Conservation (phyloP, 495 filamentous ascomycete species). For the Xylaria palmicola region DNA sequence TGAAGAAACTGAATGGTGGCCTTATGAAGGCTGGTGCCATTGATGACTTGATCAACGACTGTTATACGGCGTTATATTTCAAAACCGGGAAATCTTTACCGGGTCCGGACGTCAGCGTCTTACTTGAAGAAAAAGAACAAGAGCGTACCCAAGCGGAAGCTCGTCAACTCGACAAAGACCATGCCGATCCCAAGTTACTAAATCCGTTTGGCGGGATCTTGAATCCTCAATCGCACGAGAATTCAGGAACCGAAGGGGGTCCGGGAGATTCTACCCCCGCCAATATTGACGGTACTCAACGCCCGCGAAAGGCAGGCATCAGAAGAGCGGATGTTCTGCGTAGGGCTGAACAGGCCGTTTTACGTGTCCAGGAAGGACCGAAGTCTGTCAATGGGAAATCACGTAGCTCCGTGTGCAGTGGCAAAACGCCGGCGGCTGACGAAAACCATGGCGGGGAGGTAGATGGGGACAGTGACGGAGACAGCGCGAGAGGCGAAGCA, state of each 20-base stretch:
- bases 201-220: conserved; percentile 31
- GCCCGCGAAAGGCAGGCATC: conserved; percentile 37
- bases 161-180: conserved; percentile 17
- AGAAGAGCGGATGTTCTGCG: conserved; percentile 48
- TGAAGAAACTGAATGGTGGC: conserved; percentile 86
- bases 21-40: conserved; percentile 81
- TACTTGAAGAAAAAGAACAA: conserved; percentile 33
- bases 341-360: conserved; percentile 48
- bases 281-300: conserved; percentile 29
- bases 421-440: conserved; percentile 31
- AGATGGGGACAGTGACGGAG: conserved; percentile 22
- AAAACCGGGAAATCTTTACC: conserved; percentile 45
- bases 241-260: conserved; percentile 27
- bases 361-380: conserved; percentile 42
- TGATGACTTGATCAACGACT: conserved; percentile 86
- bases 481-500: conserved; percentile 37
- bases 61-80: conserved; percentile 76
- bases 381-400: conserved; percentile 36
- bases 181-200: conserved; percentile 20
- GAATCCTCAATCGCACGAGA: conserved; percentile 31
- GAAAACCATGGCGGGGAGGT: conserved; percentile 27
- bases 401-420: conserved; percentile 43
- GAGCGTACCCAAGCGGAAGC: conserved; percentile 23
- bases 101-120: conserved; percentile 21
- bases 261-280: conserved; percentile 22